These are phyloP conservation scores for Lasiodiplodia sp. DNA, from an alignment of 2,329 filamentous ascomycete species.

Conservation along the genomic window DNA sequence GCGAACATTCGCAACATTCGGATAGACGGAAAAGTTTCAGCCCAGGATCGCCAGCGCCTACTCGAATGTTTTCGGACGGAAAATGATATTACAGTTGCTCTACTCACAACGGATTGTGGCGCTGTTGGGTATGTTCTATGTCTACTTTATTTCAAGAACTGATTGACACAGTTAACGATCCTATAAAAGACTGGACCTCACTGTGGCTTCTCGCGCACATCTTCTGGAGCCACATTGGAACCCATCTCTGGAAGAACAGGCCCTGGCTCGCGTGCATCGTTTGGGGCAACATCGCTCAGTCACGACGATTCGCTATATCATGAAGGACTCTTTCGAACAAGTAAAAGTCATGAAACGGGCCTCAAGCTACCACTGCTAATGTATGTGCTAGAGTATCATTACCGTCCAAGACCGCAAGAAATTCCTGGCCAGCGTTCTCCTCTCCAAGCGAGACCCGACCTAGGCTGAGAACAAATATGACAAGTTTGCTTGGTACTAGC, in stretches of 20 bases:
- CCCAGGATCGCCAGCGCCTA: neutral
- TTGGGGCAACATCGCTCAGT: constrained; percentile 36
- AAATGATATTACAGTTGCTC: constrained; percentile 46
- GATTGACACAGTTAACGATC: neutral
- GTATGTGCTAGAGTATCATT: too few relatives aligned
- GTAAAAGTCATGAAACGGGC: neutral
- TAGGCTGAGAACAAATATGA: too few relatives aligned
- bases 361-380: too few relatives aligned
- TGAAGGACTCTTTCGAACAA: neutral
- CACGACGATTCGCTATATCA: neutral
- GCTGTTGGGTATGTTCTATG: constrained; percentile 53
- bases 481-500: too few relatives aligned
- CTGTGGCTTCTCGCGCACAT: constrained; percentile 56
- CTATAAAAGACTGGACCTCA: constrained; percentile 53
- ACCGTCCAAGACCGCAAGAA: too few relatives aligned
- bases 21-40: constrained; percentile 4
- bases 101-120: constrained; percentile 61
- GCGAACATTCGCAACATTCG: neutral
- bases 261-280: constrained; percentile 50
- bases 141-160: neutral
- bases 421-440: too few relatives aligned
- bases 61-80: constrained; percentile 43
- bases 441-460: too few relatives aligned
- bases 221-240: constrained; percentile 63
- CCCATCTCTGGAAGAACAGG: constrained; percentile 55